phyloP scores from a whole-genome alignment of 345 rosid genomes.

The Eucalyptus cloeziana region DNA sequence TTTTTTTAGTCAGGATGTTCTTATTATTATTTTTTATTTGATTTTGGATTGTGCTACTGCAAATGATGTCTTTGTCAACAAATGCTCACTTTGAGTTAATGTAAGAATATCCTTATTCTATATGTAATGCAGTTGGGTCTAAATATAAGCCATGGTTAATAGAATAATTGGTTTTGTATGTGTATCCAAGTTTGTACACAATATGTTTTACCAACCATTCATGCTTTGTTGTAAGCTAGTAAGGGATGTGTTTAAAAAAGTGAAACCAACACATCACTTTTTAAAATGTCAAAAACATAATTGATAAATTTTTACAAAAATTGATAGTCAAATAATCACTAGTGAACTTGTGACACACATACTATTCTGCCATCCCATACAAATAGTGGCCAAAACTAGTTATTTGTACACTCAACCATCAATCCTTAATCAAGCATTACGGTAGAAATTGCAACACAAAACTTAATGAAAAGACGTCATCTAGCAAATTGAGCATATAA shows the following conservation, averaged over 20 bases:
- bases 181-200: background rate
- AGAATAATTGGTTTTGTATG: background rate
- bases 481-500: background rate
- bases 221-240: background rate
- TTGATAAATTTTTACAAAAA: background rate
- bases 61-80: no score
- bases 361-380: fast-evolving
- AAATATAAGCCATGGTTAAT: background rate
- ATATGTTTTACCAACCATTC: background rate
- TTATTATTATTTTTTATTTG: no score
- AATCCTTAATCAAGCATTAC: background rate
- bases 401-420: background rate
- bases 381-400: background rate
- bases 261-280: background rate
- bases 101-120: background rate
- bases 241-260: background rate
- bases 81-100: background rate
- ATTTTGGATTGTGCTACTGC: background rate
- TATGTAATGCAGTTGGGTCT: background rate
- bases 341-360: background rate
- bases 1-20: background rate
- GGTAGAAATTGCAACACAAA: background rate
- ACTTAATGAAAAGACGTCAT: background rate
- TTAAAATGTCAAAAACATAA: background rate
- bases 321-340: background rate